Conservation (phyloP, 2,329 filamentous ascomycete species). For the Penicillium sclerotiorum region DNA sequence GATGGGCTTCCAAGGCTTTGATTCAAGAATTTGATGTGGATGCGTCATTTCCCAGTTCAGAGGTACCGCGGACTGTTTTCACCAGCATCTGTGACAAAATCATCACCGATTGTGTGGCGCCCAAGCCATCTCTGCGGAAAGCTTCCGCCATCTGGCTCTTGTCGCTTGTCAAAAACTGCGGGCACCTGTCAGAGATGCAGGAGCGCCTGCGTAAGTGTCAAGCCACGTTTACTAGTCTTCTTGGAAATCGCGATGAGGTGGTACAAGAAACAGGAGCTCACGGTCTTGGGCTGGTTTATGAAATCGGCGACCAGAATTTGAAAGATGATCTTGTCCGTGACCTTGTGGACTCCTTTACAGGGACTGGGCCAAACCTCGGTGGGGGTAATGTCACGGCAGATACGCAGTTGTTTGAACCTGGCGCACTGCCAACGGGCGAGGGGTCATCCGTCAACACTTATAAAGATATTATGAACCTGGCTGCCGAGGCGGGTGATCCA, state of each 20-base stretch:
- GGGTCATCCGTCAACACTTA: conserved; percentile 91
- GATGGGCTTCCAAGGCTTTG: conserved; percentile 83
- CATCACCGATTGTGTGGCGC: conserved; percentile 74
- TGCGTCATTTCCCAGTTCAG: conserved; percentile 46
- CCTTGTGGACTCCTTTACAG: conserved; percentile 85
- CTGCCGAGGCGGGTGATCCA: conserved; percentile 95
- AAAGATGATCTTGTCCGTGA: conserved; percentile 84
- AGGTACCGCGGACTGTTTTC: conserved; percentile 46
- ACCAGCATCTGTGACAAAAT: conserved; percentile 69
- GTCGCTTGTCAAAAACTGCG: conserved; percentile 86
- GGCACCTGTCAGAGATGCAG: conserved; percentile 74
- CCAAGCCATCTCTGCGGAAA: conserved; percentile 86
- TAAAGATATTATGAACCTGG: conserved; percentile 92
- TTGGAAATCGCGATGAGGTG: conserved; percentile 87
- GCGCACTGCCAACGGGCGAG: conserved; percentile 85
- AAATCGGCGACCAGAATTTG: conserved; percentile 79
- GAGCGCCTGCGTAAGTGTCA: conserved; percentile 76
- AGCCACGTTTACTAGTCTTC: conserved; percentile 80
- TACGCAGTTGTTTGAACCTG: conserved; percentile 90
- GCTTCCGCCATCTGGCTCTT: conserved; percentile 95
- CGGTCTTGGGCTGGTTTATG: conserved; percentile 89
- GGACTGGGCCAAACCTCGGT: conserved; percentile 61
- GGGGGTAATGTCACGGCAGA: conserved; percentile 81
- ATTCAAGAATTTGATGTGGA: conserved; percentile 76
- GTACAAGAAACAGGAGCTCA: conserved; percentile 94